Conservation (phyloP, 345 rosid genomes). For the Pelargonium nanum region DNA sequence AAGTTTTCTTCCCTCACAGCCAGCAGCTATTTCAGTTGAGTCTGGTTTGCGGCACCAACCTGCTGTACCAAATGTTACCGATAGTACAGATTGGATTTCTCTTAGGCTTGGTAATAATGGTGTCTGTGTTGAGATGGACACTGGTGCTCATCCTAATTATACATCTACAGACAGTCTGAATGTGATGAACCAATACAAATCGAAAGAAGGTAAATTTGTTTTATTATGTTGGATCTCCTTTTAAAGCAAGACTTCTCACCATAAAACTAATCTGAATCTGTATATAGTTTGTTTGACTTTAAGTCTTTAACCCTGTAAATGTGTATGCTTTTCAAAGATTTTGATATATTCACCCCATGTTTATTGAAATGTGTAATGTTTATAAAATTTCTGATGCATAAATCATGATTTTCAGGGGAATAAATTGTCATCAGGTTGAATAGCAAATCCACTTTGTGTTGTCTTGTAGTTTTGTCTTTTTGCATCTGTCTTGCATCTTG, state of each 20-base stretch:
- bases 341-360: too few species aligned
- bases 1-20: constrained; percentile 77
- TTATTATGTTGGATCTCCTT: neutral
- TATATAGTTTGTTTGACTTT: too few species aligned
- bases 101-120: constrained; percentile 77
- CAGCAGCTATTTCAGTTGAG: constrained; percentile 53
- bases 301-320: too few species aligned
- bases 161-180: neutral
- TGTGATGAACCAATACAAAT: neutral
- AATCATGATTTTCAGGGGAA: too few species aligned
- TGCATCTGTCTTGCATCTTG: too few species aligned
- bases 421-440: too few species aligned
- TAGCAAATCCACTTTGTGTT: too few species aligned
- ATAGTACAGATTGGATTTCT: constrained; percentile 80
- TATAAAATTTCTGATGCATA: too few species aligned
- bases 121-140: constrained; percentile 42
- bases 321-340: too few species aligned
- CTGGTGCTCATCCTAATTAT: neutral
- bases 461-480: too few species aligned
- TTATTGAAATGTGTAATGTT: too few species aligned
- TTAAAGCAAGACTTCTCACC: neutral
- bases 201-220: neutral
- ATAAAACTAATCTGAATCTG: too few species aligned
- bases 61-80: constrained; percentile 61
- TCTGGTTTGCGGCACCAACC: constrained; percentile 49